These are phyloP conservation scores for Diaporthe sp. DNA, from an alignment of 2,329 filamentous ascomycete species.

Conservation along the genomic window DNA sequence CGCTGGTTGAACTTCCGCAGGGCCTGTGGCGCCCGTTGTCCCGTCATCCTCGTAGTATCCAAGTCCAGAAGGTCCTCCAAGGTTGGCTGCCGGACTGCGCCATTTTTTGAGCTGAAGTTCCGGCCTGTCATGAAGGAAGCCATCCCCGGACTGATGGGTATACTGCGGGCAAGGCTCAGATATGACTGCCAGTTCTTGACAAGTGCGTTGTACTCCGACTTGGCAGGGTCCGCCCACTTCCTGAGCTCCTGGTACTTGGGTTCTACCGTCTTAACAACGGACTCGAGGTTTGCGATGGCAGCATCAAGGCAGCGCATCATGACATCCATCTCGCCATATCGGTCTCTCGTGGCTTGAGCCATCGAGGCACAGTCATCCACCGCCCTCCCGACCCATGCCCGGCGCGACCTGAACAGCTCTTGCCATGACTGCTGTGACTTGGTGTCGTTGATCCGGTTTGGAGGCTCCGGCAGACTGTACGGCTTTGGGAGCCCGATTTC, in stretches of 20 bases:
- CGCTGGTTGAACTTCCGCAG: constrained; percentile 69
- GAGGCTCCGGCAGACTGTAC: constrained; percentile 72
- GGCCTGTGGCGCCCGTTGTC: constrained; percentile 68
- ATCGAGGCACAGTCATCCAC: constrained; percentile 76
- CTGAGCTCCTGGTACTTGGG: constrained; percentile 77
- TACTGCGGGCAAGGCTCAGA: constrained; percentile 70
- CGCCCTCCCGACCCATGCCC: constrained; percentile 80
- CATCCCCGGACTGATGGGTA: constrained; percentile 75
- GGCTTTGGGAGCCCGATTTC: constrained; percentile 63
- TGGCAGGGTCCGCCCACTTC: constrained; percentile 75
- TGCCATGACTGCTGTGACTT: constrained; percentile 90
- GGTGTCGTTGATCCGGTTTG: constrained; percentile 85
- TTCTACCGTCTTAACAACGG: constrained; percentile 77
- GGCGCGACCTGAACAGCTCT: constrained; percentile 82
- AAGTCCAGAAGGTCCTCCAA: constrained; percentile 82
- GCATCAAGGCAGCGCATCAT: constrained; percentile 85
- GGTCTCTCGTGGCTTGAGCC: constrained; percentile 69
- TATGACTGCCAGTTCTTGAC: constrained; percentile 75
- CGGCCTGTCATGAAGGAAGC: constrained; percentile 71
- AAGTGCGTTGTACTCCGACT: constrained; percentile 74
- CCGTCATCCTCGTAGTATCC: constrained; percentile 78
- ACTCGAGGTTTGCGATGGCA: constrained; percentile 85
- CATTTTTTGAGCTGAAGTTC: constrained; percentile 51
- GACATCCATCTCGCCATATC: constrained; percentile 78
- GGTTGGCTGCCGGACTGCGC: constrained; percentile 62